These are phyloP conservation scores for Kurtzmaniella quercitrusa DNA, from an alignment of 1,139 yeast genomes.

Conservation along the genomic window DNA sequence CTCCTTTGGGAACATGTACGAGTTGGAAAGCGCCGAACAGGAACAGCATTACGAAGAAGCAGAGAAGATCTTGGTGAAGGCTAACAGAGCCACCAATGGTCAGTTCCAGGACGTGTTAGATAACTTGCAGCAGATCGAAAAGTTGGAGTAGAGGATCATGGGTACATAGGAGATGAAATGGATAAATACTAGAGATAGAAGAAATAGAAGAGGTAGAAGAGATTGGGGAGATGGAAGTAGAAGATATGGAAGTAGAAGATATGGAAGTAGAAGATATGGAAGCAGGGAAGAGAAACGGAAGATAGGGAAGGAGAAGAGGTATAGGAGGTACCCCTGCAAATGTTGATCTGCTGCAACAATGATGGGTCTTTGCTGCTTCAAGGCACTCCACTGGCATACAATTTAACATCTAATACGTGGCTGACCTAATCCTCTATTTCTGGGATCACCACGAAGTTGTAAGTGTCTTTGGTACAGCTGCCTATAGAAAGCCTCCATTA, in stretches of 20 bases:
- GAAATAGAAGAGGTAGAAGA: conserved; percentile 2
- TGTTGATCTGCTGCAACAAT: too few species aligned
- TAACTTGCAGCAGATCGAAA: conserved; percentile 24
- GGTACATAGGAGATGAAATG: conserved; percentile 1
- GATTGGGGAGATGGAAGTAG: not conserved
- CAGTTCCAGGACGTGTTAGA: conserved; percentile 59
- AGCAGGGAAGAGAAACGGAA: too few species aligned
- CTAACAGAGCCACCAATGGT: conserved; percentile 75
- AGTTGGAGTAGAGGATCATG: conserved; percentile 1
- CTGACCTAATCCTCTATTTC: too few species aligned
- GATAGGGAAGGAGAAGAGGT: too few species aligned
- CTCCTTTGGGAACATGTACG: conserved; percentile 68
- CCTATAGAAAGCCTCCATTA: too few species aligned
- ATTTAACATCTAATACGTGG: too few species aligned
- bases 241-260: not conserved
- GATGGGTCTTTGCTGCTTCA: too few species aligned
- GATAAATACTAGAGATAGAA: not conserved
- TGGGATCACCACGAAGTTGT: too few species aligned
- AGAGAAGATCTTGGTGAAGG: conserved; percentile 54
- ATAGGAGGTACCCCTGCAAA: too few species aligned
- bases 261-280: conserved; percentile 1
- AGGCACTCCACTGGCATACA: too few species aligned
- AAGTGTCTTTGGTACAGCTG: too few species aligned
- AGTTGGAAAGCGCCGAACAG: conserved; percentile 62
- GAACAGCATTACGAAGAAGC: conserved; percentile 63